Percentiles rank a stretch among this genome's conserved stretches.
Evolutionary conservation across 305 asterid species (phyloP).

Genomic region (Rubia tinctorum): DNA sequence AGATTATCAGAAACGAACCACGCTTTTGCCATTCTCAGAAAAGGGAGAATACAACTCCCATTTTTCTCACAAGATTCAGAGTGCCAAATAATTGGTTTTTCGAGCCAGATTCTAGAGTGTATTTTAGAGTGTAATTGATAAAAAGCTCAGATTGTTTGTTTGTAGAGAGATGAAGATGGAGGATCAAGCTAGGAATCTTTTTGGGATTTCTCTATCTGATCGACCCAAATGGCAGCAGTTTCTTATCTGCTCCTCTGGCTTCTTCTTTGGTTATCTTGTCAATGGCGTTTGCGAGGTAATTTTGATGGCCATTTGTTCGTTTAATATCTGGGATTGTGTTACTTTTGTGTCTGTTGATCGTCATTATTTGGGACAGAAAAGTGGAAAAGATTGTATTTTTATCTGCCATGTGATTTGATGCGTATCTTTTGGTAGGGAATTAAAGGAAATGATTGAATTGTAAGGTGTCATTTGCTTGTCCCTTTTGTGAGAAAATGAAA

Average conservation of each 20-base stretch:
- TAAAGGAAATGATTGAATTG: background rate
- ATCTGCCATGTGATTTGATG: background rate
- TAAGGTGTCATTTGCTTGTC: constrained; percentile 4
- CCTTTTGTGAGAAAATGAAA: background rate
- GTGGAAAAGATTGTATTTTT: background rate
- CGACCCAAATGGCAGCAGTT: constrained; percentile 83
- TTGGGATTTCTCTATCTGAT: constrained; percentile 70
- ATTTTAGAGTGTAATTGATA: background rate
- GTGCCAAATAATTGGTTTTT: background rate
- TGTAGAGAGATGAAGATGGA: constrained; percentile 60
- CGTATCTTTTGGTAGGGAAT: background rate
- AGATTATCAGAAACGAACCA: background rate
- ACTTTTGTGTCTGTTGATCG: background rate
- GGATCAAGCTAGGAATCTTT: constrained; percentile 68
- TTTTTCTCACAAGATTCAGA: constrained; percentile 1
- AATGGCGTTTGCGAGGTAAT: constrained; percentile 87
- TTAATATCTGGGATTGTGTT: background rate
- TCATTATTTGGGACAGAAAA: background rate
- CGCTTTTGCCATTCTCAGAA: background rate
- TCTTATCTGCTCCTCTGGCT: constrained; percentile 72
- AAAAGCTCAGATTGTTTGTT: background rate
- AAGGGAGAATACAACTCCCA: background rate
- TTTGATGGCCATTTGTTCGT: background rate
- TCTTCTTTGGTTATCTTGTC: constrained; percentile 86
- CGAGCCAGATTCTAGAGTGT: background rate